Evolutionary conservation across 495 filamentous ascomycete species (phyloP).

Genomic region (Amorphotheca resinae): DNA sequence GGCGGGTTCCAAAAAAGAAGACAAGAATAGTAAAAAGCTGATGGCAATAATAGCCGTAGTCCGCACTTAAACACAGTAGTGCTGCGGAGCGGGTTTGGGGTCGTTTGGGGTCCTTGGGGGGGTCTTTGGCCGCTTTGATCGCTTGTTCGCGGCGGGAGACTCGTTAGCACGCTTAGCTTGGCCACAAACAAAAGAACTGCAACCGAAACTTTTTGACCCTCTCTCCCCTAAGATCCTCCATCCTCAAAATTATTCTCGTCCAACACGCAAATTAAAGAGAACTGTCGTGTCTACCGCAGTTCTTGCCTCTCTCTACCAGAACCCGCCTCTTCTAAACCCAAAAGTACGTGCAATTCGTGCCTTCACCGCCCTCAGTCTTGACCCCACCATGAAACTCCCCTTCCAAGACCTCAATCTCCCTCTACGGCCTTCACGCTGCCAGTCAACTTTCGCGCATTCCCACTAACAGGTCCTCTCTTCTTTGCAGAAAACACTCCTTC

Average conservation of each 20-base stretch:
- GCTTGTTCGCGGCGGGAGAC: background rate
- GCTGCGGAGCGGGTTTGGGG: no score
- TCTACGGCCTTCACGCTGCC: background rate
- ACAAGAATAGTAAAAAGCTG: no score
- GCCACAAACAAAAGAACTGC: background rate
- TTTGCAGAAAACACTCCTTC: conserved; percentile 20
- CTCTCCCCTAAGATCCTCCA: background rate
- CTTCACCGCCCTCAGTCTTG: conserved; percentile 1
- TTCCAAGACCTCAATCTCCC: background rate
- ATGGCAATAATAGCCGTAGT: no score
- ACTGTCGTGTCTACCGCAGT: no score
- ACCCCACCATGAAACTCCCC: conserved; percentile 9
- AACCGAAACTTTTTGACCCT: background rate
- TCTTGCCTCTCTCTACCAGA: no score
- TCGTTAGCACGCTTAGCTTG: background rate
- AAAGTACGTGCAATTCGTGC: background rate
- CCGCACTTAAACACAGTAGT: no score
- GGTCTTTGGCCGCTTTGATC: background rate
- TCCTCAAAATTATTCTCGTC: background rate
- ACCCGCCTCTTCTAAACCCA: background rate
- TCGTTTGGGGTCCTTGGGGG: no score
- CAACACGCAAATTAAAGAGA: no score
- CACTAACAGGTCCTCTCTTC: conserved; percentile 5
- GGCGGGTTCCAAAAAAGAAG: no score
- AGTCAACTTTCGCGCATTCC: background rate